phyloP scores from a whole-genome alignment of 202 grass and related monocot species.

The Carex sylvatica region DNA sequence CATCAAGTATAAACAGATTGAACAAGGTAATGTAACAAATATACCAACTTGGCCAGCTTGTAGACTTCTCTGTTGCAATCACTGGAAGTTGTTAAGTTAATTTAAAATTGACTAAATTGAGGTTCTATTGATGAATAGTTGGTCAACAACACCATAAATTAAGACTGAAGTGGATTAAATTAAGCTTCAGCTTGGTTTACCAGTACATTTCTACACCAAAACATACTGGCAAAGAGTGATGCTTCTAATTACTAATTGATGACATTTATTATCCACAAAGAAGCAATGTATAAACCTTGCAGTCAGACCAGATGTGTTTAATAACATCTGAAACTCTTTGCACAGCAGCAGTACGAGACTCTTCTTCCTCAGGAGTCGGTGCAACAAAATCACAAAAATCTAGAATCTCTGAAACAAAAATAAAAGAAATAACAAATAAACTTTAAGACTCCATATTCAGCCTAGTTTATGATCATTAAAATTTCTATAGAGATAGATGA shows the following conservation, averaged over 20 bases:
- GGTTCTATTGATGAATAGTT: background rate
- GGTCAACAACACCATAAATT: background rate
- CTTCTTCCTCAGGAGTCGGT: slow-evolving; percentile 83
- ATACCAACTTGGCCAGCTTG: background rate
- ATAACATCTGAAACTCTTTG: slow-evolving; percentile 69
- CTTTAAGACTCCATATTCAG: background rate
- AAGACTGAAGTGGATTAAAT: background rate
- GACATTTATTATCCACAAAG: background rate
- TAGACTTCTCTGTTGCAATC: background rate
- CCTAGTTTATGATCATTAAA: background rate
- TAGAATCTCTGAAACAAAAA: slow-evolving; percentile 73
- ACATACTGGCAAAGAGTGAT: background rate
- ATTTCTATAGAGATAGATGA: background rate
- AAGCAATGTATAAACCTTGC: slow-evolving; percentile 41
- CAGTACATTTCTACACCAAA: background rate
- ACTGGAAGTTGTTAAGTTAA: background rate
- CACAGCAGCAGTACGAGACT: slow-evolving; percentile 72
- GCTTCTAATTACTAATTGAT: background rate
- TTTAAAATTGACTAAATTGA: background rate
- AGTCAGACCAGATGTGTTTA: slow-evolving; percentile 91
- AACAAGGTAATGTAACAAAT: background rate
- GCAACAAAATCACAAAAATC: slow-evolving; percentile 87
- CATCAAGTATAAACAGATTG: background rate
- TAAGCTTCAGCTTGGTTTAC: background rate
- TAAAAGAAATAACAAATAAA: slow-evolving; percentile 17